These are phyloP conservation scores for Cystofilobasidium ferigula DNA, from an alignment of 768 basidiomycete genomes.

Conservation along the genomic window DNA sequence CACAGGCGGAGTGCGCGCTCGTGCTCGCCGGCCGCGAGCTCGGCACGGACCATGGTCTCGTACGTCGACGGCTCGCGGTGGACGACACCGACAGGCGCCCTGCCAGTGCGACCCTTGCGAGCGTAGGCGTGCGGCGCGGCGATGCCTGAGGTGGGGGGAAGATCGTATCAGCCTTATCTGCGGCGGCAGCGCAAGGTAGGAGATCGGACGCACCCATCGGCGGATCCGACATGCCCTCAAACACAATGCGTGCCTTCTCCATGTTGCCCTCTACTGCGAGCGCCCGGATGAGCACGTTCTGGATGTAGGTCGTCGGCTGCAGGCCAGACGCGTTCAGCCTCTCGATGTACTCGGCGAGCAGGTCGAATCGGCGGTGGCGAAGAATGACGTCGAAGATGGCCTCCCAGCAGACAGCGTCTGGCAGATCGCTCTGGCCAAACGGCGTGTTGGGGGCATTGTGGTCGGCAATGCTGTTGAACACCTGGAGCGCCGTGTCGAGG, in stretches of 20 bases:
- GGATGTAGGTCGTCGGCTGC: conserved; percentile 90
- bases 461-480: conserved; percentile 63
- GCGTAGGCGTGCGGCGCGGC: conserved; percentile 7
- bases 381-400: conserved; percentile 78
- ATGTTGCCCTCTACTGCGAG: conserved; percentile 60
- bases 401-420: conserved; percentile 81
- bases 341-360: conserved; percentile 56
- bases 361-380: conserved; percentile 62
- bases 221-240: conserved; percentile 70
- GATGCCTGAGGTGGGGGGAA: too few species aligned
- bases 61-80: conserved; percentile 66
- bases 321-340: conserved; percentile 55
- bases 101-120: neutral
- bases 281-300: conserved; percentile 69
- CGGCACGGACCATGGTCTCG: conserved; percentile 90
- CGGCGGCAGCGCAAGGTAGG: neutral
- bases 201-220: conserved; percentile 41
- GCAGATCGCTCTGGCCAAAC: conserved; percentile 37
- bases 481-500: conserved; percentile 58
- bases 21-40: conserved; percentile 65
- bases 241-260: conserved; percentile 59
- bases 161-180: too few species aligned
- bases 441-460: conserved; percentile 44
- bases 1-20: conserved; percentile 59
- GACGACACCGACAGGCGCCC: neutral